Percentiles rank a stretch among this genome's conserved stretches.
Conservation (phyloP, 1,139 yeast species). For the Blastobotrys buckinghamii region DNA sequence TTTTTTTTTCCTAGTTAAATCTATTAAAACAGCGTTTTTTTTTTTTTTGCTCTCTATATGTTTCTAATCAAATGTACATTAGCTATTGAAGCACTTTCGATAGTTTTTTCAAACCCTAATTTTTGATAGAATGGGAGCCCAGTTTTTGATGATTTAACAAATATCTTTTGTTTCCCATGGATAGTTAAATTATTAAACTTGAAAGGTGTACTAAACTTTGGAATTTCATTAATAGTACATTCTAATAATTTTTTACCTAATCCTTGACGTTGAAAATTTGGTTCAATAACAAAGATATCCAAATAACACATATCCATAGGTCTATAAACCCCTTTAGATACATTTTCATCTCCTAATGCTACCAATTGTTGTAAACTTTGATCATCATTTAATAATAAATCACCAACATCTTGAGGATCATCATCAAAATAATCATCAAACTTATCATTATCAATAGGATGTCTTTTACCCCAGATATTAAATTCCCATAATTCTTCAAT, state of each 20-base stretch:
- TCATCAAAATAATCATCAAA: slow-evolving; percentile 4
- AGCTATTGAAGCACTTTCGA: slow-evolving; percentile 3
- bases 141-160: neutral
- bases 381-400: slow-evolving; percentile 3
- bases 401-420: slow-evolving; percentile 8
- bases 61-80: slow-evolving; percentile 5
- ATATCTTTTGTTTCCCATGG: slow-evolving; percentile 16
- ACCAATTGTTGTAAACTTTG: slow-evolving; percentile 10
- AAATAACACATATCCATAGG: slow-evolving; percentile 15
- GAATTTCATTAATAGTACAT: slow-evolving; percentile 4
- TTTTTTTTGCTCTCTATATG: neutral
- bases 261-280: slow-evolving; percentile 15
- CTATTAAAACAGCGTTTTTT: neutral
- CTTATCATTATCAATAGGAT: slow-evolving; percentile 6
- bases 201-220: slow-evolving; percentile 12
- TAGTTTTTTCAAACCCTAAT: slow-evolving; percentile 6
- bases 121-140: slow-evolving; percentile 5
- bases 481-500: neutral
- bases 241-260: neutral
- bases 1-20: neutral
- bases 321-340: slow-evolving; percentile 14
- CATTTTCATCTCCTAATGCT: slow-evolving; percentile 10
- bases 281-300: slow-evolving; percentile 14
- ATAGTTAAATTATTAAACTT: slow-evolving; percentile 11
- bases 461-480: neutral